These are phyloP conservation scores for Hymenoscyphus repandus DNA, from an alignment of 2,329 filamentous ascomycete genomes.

Conservation along the genomic window DNA sequence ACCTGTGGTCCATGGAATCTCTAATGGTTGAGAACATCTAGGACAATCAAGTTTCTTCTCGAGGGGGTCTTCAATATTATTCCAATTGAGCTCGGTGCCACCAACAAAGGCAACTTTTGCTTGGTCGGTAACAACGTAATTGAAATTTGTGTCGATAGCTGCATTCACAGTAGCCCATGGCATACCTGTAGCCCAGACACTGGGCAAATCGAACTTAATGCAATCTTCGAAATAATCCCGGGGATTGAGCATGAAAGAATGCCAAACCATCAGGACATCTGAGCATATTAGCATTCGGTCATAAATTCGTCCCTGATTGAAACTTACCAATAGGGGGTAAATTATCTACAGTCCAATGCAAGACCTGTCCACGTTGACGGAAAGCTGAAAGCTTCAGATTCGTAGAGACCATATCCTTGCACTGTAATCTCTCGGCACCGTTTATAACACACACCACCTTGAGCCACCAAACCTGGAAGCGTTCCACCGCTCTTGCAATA, in stretches of 20 bases:
- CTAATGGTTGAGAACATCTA: constrained; percentile 38
- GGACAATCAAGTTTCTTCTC: constrained; percentile 51
- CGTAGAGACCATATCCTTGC: constrained; percentile 19
- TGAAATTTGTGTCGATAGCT: constrained; percentile 55
- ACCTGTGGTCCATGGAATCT: constrained; percentile 57
- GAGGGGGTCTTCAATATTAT: constrained; percentile 48
- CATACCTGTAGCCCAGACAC: constrained; percentile 57
- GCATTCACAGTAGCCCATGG: constrained; percentile 58
- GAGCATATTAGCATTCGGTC: constrained; percentile 15
- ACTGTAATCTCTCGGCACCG: constrained; percentile 22
- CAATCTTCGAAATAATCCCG: constrained; percentile 70
- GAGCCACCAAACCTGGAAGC: constrained; percentile 64
- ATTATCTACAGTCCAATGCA: constrained; percentile 36
- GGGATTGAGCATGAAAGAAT: constrained; percentile 74
- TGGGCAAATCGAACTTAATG: constrained; percentile 49
- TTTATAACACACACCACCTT: constrained; percentile 25
- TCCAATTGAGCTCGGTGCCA: constrained; percentile 50
- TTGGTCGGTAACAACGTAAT: constrained; percentile 44
- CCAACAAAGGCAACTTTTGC: constrained; percentile 43
- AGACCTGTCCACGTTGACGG: constrained; percentile 10
- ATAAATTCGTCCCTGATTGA: constrained; percentile 31
- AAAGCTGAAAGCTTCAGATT: constrained; percentile 13
- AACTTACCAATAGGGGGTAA: constrained; percentile 56
- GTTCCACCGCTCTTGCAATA: constrained; percentile 60
- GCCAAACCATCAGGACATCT: constrained; percentile 77